Evolutionary conservation across 2,329 filamentous ascomycete genomes (phyloP), one percentile per base, ranked within the genome.

Genomic region (Pseudogymnoascus sp.): DNA sequence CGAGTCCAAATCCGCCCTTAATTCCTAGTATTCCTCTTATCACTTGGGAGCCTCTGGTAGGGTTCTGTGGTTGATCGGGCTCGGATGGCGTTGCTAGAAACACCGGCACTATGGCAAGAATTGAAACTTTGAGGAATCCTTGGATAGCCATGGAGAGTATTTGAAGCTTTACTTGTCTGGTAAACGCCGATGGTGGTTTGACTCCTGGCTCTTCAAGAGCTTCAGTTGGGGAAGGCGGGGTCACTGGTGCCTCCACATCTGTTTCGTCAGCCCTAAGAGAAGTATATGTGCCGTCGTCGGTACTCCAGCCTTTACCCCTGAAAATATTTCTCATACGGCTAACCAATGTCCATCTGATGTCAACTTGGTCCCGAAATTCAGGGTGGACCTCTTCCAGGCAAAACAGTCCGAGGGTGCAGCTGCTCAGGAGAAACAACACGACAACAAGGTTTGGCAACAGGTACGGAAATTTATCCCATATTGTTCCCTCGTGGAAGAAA

Each of bases 401-500:
- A 25, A 44, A 16, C 10, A 61, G 14, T 3, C 37, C 21, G 10
- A 61, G 10, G 5, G 21, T 31, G 5, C 59, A 44, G 44, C 37
- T 61, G n/a, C 37, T 10, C 18, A 61, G 37, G 12, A 61, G 59
- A 16, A 44, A 44, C 1, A 61, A 14, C 3, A 62, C 18, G 16
- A 28, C 35, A 14, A 44, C 18, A 8, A 38, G 10, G 5, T 40
- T 96, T 42, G 91, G 91, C 62, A 96, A 82, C 53, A 97, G 82
- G 75, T 95, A 97, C 0, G 92, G 92, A 73, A 87, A 96, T 28
- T 77, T 79, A 63, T 92, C 90, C 80, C 92, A 95, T 63, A 97
- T 82, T 14, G 87, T 88, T 65, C 85, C 88, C 25, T 80, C 78
- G 14, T 80, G 73, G 72, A 96, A 96, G 37, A 90, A 68, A 63